phyloP scores from a whole-genome alignment of 305 asterid species.

The Solanum chacoense region DNA sequence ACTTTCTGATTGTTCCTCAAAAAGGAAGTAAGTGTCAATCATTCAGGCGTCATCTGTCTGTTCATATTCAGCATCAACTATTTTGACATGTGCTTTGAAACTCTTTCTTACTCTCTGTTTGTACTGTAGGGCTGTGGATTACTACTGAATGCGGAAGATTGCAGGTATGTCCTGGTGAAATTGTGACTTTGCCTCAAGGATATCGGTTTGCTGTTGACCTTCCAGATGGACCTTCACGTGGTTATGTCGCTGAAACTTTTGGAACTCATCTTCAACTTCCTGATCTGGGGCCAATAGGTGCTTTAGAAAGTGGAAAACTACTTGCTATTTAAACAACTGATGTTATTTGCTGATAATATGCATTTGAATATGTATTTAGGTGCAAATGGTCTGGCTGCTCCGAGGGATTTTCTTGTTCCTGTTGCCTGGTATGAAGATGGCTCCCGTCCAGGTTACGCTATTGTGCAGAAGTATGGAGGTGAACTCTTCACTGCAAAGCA shows the following conservation, averaged over 20 bases:
- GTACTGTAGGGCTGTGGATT: constrained; percentile 64
- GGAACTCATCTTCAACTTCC: constrained; percentile 98
- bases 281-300: constrained; percentile 97
- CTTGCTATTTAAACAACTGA: neutral
- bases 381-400: constrained; percentile 95
- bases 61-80: neutral
- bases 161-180: constrained; percentile 76
- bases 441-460: constrained; percentile 59
- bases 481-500: constrained; percentile 90
- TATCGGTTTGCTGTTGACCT: constrained; percentile 69
- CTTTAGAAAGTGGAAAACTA: constrained; percentile 8
- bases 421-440: constrained; percentile 71
- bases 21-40: constrained; percentile 62
- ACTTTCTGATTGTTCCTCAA: constrained; percentile 92
- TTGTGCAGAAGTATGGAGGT: constrained; percentile 94
- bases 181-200: constrained; percentile 81
- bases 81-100: neutral
- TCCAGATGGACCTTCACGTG: constrained; percentile 88
- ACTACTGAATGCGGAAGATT: constrained; percentile 89
- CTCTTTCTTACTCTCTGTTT: constrained; percentile 2
- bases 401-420: constrained; percentile 86
- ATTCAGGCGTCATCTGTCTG: neutral
- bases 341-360: constrained; percentile 4
- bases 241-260: constrained; percentile 82
- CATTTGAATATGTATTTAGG: constrained; percentile 32